A percentile compares a stretch with the other conserved stretches of the same genome.
phyloP scores from a whole-genome alignment of 2,329 filamentous ascomycete genomes.

The Davidsoniella australis region DNA sequence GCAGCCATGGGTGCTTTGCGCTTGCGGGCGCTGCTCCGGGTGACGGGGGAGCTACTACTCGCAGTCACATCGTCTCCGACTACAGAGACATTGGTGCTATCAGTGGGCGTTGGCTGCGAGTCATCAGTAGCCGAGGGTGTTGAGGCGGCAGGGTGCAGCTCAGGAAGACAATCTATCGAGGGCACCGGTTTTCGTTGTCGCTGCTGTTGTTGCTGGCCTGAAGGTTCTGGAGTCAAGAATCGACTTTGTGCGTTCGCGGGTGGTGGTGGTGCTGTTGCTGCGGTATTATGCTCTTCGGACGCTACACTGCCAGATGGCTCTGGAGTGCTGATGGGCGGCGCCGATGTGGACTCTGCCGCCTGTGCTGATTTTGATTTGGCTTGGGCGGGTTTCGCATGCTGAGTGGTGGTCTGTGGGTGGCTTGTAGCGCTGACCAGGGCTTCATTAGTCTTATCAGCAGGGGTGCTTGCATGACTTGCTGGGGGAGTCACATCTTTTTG shows the following conservation, averaged over 20 bases:
- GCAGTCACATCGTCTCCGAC: neutral
- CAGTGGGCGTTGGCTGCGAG: conserved; percentile 9
- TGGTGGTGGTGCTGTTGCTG: neutral
- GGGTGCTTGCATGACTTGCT: neutral
- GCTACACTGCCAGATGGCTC: neutral
- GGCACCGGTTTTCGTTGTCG: neutral
- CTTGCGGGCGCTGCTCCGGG: neutral
- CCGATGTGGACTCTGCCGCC: too few relatives aligned
- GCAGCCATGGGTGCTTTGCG: too few relatives aligned
- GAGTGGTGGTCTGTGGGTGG: too few relatives aligned
- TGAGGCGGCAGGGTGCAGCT: conserved; percentile 8
- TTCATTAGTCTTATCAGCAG: neutral
- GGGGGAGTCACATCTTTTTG: neutral
- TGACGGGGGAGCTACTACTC: neutral
- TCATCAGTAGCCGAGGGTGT: conserved; percentile 9
- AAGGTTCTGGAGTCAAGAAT: neutral
- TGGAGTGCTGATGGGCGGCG: neutral
- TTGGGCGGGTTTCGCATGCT: neutral
- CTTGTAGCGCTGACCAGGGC: too few relatives aligned
- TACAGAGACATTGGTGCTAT: conserved; percentile 7
- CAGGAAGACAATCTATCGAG: conserved; percentile 7
- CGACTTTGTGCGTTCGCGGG: neutral
- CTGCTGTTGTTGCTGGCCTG: neutral
- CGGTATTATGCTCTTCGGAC: neutral
- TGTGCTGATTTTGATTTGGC: too few relatives aligned